Evolutionary conservation across 345 rosid genomes (phyloP).

Genomic region (Trapa incisa): DNA sequence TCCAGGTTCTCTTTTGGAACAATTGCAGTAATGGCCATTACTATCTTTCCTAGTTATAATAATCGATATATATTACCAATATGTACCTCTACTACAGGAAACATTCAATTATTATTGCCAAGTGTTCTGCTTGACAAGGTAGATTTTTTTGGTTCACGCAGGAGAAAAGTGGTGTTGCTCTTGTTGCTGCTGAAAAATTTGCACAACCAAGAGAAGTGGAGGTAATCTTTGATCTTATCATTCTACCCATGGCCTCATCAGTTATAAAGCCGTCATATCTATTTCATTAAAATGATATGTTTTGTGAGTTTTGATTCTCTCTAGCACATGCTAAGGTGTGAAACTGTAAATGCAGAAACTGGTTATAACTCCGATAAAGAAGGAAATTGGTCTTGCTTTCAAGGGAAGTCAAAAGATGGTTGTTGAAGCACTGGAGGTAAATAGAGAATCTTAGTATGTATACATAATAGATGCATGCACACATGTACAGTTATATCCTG

Average conservation of each 20-base stretch:
- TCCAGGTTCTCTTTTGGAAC: neutral
- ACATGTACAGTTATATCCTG: neutral
- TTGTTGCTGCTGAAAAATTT: constrained; percentile 78
- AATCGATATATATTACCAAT: neutral
- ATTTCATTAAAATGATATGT: neutral
- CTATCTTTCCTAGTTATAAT: neutral
- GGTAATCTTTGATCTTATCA: constrained; percentile 25
- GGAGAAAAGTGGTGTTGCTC: constrained; percentile 79
- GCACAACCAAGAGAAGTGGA: constrained; percentile 86
- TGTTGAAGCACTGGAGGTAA: constrained; percentile 38
- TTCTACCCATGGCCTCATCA: neutral
- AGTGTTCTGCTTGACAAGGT: constrained; percentile 34
- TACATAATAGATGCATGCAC: no score
- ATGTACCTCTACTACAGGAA: neutral
- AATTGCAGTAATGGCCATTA: no score
- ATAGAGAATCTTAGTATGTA: neutral
- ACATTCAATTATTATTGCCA: neutral
- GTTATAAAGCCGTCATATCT: neutral
- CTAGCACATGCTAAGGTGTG: constrained; percentile 1
- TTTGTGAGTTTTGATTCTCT: neutral
- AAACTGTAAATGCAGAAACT: constrained; percentile 43
- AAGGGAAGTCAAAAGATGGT: constrained; percentile 73
- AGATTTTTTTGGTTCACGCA: constrained; percentile 16
- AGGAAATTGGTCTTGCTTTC: constrained; percentile 80
- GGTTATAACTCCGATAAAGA: constrained; percentile 63